phyloP scores from a whole-genome alignment of 2,329 filamentous ascomycete genomes.

The Coleophoma eucalyptorum region DNA sequence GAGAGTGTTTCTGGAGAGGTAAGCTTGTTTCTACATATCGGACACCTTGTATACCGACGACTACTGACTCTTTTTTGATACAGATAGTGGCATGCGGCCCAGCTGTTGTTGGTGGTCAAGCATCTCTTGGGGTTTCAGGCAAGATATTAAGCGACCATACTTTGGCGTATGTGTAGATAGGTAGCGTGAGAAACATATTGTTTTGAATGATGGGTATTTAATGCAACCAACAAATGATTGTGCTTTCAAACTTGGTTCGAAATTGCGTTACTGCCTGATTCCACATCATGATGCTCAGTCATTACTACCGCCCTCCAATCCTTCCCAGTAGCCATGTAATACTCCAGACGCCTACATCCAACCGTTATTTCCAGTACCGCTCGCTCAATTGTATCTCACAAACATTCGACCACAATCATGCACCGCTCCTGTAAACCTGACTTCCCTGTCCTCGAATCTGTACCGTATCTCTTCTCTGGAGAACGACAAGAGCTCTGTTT shows the following conservation, averaged over 20 bases:
- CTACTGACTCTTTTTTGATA: background rate
- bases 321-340: background rate
- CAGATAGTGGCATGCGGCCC: conserved; percentile 71
- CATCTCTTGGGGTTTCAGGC: conserved; percentile 58
- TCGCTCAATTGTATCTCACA: background rate
- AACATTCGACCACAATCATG: conserved; percentile 33
- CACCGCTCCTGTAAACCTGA: conserved; percentile 71
- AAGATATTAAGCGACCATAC: conserved; percentile 71
- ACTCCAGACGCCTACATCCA: conserved; percentile 1
- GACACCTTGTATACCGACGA: too few species aligned
- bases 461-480: conserved; percentile 85
- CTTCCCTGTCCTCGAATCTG: conserved; percentile 74
- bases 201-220: background rate
- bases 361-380: too few species aligned
- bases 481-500: conserved; percentile 77
- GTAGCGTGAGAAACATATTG: background rate
- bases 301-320: background rate
- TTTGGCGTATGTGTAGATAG: conserved; percentile 38
- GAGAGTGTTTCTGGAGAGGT: conserved; percentile 60
- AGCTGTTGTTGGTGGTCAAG: conserved; percentile 65
- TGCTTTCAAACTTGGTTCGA: too few species aligned
- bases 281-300: background rate
- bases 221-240: background rate
- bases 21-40: conserved; percentile 23
- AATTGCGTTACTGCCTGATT: conserved; percentile 1